Base-by-base conservation (phyloP, 257 asterid genomes). In the Forsythia viridissima region DNA sequence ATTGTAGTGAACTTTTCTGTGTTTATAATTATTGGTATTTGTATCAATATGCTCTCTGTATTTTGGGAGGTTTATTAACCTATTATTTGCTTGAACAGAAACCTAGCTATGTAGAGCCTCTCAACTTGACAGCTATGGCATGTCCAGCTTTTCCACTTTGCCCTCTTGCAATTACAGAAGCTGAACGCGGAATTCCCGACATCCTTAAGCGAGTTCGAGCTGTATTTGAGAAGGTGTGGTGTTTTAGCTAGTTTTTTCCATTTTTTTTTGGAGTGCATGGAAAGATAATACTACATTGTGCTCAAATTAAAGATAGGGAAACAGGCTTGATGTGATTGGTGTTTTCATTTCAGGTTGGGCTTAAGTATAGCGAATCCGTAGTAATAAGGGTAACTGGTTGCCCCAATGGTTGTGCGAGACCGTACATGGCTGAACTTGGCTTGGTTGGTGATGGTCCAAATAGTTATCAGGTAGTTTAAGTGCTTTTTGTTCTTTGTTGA, bases 391-490 rank as follows among this genome's bases (percentile, higher is more conserved):
- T 95, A 74, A 95, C 99, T 4, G 99, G 99, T 75, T 95, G 99
- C 88, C 99, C 99, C 67, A 95, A 95, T 81, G 99, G 99, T 15
- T 95, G 99, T 84, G 98, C 98, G 70, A 88, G 99, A 83, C 98
- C 99, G 5, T 95, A 95, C 90, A 91, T 95, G 99, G 99, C 99
- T 90, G 99, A 95, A 84, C 96, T 95, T 37, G 99, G 98, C 74
- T 87, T 95, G 79, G 97, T 95, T 70, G 99, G 99, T 65, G 97
- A 92, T 86, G 99, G 96, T 71, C 96, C 99, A 73, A 95, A 95
- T 77, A 92, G 97, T 83, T 95, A 95, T 81, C 99, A 95, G 98
- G 99, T 93, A 80, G 71, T 34, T 18, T 30, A 8, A 24, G 10
- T 52, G 12, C 44, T 73, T 24, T 55, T 67, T 80, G 40, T 24